Base-by-base conservation (phyloP, 805 yeast genomes). In the Candida glaebosa region DNA sequence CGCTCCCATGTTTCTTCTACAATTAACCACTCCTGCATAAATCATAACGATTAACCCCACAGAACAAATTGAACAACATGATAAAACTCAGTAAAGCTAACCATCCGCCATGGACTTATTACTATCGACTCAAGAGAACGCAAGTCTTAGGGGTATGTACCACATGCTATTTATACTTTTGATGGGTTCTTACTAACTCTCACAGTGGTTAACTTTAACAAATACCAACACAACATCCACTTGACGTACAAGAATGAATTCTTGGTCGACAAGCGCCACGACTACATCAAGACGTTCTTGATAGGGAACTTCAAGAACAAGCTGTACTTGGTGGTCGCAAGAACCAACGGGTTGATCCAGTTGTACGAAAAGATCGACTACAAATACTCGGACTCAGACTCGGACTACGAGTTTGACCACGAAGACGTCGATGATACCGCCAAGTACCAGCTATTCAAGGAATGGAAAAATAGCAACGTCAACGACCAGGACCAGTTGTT, bases 381-480 rank as follows among this genome's bases (percentile, higher is more conserved):
- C 30, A 25, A 35, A 8, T 24, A 35, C 14, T 34, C 37, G 32
- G 25, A 24, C 17, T 20, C 24, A 20, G 15, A 37, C 18, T 10
- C 26, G 4, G 34, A 31, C 9, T 19, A 22, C 18, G 18, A 41
- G 42, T 7, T 38, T 24, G 31, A 35, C 6, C n/a, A 17, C 9
- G 14, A 18, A 10, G 24, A 22, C 14, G n/a, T 9, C 33, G 16
- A 28, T 14, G 16, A 18, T 4, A 25, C 8, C 18, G 17, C n/a
- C 10, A 32, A 32, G 32, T 59, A 46, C 39, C 53, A 54, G 37
- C 44, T 63, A 17, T 49, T 51, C 34, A 63, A 63, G 39, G 69
- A 64, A 40, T 65, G 69, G 69, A 60, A 61, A 41, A 61, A 62
- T 47, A 44, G 50, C 14, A 36, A 43, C 7, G 26, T 35, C 15